Conservation (phyloP, 2,329 filamentous ascomycete genomes). For the Fusarium sp. region DNA sequence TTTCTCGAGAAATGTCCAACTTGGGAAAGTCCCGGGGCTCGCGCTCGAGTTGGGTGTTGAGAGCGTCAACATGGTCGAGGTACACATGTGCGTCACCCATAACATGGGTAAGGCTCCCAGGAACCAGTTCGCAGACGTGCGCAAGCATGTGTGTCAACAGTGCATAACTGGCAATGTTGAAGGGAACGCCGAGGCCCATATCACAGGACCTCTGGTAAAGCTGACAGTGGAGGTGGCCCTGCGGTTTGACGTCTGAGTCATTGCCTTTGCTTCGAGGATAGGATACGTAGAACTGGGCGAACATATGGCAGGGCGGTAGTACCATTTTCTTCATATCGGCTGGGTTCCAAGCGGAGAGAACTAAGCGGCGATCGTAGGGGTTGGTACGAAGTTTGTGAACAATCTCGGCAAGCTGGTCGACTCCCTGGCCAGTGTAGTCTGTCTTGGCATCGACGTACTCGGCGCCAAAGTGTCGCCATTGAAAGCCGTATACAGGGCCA, state of each 20-base stretch:
- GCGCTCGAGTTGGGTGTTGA: constrained; percentile 80
- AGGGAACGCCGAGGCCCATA: constrained; percentile 96
- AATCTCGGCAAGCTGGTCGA: constrained; percentile 93
- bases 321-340: constrained; percentile 87
- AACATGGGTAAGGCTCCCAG: constrained; percentile 89
- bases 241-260: constrained; percentile 52
- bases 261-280: constrained; percentile 61
- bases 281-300: constrained; percentile 93
- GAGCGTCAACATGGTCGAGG: constrained; percentile 87
- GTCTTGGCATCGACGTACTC: constrained; percentile 80
- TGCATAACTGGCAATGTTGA: constrained; percentile 97
- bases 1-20: constrained; percentile 74
- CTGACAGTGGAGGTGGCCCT: constrained; percentile 83
- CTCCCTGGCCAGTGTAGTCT: constrained; percentile 87
- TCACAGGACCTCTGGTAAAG: constrained; percentile 95
- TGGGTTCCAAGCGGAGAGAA: constrained; percentile 94
- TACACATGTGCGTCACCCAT: constrained; percentile 99
- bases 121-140: constrained; percentile 82
- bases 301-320: constrained; percentile 95
- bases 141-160: constrained; percentile 95
- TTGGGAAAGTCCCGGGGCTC: constrained; percentile 84
- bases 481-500: constrained; percentile 96
- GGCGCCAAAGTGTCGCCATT: constrained; percentile 98
- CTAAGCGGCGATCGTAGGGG: constrained; percentile 89
- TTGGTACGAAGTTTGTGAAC: constrained; percentile 83